Evolutionary conservation across 306 rosid genomes (phyloP).

Genomic region (Acmispon strigosus): DNA sequence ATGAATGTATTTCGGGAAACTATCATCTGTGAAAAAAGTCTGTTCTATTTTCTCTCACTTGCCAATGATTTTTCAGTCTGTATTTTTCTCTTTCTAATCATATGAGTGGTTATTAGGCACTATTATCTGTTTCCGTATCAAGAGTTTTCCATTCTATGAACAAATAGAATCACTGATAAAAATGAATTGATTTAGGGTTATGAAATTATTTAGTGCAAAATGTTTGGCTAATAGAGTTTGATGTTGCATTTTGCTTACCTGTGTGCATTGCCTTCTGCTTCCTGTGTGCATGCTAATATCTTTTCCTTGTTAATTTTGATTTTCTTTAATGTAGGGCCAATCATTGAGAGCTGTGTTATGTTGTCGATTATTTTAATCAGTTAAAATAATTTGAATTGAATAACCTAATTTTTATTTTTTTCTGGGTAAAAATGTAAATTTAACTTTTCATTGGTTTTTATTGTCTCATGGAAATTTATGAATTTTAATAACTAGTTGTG

Average conservation of each 20-base stretch:
- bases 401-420: background rate
- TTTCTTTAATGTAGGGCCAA: background rate
- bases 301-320: background rate
- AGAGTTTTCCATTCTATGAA: background rate
- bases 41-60: background rate
- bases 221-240: background rate
- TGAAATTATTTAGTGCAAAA: background rate
- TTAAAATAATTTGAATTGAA: conserved; percentile 6
- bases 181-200: background rate
- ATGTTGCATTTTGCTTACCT: background rate
- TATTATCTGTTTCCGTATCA: background rate
- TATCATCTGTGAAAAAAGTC: background rate
- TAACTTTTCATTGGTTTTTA: background rate
- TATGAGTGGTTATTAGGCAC: background rate
- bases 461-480: background rate
- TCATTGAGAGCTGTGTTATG: background rate
- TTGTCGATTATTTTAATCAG: background rate
- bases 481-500: background rate
- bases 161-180: background rate
- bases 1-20: background rate
- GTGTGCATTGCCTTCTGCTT: too few relatives aligned
- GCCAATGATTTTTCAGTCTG: background rate
- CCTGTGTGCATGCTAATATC: background rate
- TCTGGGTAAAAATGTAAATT: background rate
- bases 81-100: background rate